Conservation (phyloP, 2,329 filamentous ascomycete genomes). For the Arthrinium puccinioides region DNA sequence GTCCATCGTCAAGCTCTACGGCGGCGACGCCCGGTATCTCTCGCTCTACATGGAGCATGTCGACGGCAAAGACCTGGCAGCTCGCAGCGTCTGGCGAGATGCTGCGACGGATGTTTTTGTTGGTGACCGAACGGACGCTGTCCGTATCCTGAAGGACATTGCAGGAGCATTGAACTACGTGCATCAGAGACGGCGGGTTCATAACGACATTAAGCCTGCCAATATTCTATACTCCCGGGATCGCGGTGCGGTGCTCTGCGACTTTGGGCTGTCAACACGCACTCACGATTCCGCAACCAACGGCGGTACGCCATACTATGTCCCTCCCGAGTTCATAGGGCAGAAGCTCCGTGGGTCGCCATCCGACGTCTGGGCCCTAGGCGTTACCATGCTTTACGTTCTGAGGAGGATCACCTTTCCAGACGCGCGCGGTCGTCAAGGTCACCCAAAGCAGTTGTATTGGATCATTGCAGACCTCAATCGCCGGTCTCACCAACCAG, state of each 20-base stretch:
- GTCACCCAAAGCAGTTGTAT: conserved; percentile 43
- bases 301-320: conserved; percentile 55
- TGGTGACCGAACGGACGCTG: conserved; percentile 40
- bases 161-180: conserved; percentile 48
- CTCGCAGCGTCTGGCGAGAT: conserved; percentile 41
- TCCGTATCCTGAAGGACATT: conserved; percentile 47
- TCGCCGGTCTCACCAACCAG: conserved; percentile 22
- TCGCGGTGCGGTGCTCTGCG: conserved; percentile 52
- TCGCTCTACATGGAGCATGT: conserved; percentile 57
- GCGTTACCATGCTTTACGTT: conserved; percentile 54
- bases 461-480: conserved; percentile 54
- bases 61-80: conserved; percentile 46
- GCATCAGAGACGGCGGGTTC: conserved; percentile 44
- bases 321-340: conserved; percentile 54
- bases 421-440: conserved; percentile 40
- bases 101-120: conserved; percentile 39
- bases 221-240: conserved; percentile 55
- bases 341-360: conserved; percentile 44
- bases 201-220: conserved; percentile 57
- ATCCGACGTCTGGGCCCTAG: conserved; percentile 54
- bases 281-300: conserved; percentile 37
- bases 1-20: conserved; percentile 51
- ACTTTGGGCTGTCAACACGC: conserved; percentile 49
- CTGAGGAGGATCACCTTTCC: conserved; percentile 48
- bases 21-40: conserved; percentile 51